Base-by-base conservation (phyloP, 768 basidiomycete genomes). In the Kondoa subrosea region DNA sequence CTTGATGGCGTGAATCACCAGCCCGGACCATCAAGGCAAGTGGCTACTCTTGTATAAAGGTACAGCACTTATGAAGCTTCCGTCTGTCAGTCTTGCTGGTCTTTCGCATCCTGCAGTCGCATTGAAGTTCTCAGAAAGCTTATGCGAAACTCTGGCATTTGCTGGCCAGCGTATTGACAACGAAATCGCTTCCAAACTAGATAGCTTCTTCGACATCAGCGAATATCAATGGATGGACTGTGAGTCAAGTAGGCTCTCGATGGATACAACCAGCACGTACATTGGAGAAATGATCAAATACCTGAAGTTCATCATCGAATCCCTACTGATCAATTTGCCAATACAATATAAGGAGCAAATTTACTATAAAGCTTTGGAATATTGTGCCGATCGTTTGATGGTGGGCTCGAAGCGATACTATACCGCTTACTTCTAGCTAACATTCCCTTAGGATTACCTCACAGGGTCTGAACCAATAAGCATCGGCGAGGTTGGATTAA, bases 281-380 rank as follows among this genome's bases (percentile, higher is more conserved):
- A 81, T 97, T 1, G 87, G 90, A 76, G 93, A 96, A 76, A 83
- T 97, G 73, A 84, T 93, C 76, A 91, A 91, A 76, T 99, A 92
- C 88, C 81, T 97, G 65, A 92, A 87, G 50, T 95, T 92, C 1
- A 88, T 95, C 66, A 90, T 99, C 61, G 95, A 97, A 67, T 76
- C 75, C 58, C 78, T 79, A 1, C 76, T 89, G 84, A 68, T 84
- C 86, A 72, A 83, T 82, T 69, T 97, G 78, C 85, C 88, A 67
- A 88, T 91, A 67, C 78, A 79, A 12, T 86, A 90, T 79, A 92
- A 91, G 77, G 87, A 90, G 65, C 85, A 89, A 71, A 89, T 89
- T 12, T 99, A 95, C 76, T 84, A 83, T 70, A 86, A 85, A 57
- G 92, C 95, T 16, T 80, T 93, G n/a, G 80, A 83, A 33, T 89